These are phyloP conservation scores for Cylindrodendrum hubeiense DNA, from an alignment of 2,329 filamentous ascomycete genomes.

Conservation along the genomic window DNA sequence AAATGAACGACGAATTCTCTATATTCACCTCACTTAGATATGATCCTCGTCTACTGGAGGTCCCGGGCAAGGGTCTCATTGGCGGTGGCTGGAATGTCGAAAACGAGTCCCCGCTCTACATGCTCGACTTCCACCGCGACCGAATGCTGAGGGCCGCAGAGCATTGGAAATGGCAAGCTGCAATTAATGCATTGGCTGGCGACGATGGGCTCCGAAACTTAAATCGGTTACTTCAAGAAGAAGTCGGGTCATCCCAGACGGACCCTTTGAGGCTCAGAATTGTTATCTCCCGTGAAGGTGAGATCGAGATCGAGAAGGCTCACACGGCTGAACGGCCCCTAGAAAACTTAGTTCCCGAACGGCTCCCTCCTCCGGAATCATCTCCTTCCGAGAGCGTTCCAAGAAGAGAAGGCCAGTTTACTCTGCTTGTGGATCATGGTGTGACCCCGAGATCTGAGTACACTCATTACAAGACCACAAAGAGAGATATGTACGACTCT, in stretches of 20 bases:
- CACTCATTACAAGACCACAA: constrained; percentile 89
- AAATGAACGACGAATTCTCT: constrained; percentile 62
- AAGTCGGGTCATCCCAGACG: constrained; percentile 50
- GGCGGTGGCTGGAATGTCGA: constrained; percentile 66
- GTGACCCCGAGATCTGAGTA: constrained; percentile 67
- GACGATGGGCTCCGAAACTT: constrained; percentile 59
- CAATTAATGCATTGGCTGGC: constrained; percentile 59
- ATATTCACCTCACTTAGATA: constrained; percentile 81
- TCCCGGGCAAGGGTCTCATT: constrained; percentile 53
- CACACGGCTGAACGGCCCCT: constrained; percentile 55
- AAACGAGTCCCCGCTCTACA: constrained; percentile 76
- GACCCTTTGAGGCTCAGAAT: constrained; percentile 66
- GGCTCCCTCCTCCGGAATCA: constrained; percentile 61
- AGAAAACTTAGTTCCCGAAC: constrained; percentile 68
- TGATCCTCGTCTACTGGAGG: constrained; percentile 68
- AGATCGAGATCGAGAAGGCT: constrained; percentile 57
- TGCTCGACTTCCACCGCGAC: constrained; percentile 82
- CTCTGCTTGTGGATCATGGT: constrained; percentile 59
- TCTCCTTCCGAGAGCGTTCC: constrained; percentile 38
- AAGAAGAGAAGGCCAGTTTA: constrained; percentile 50
- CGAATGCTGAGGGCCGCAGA: constrained; percentile 76
- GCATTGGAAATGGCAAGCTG: constrained; percentile 67
- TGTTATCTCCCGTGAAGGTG: constrained; percentile 63
- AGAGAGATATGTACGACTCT: constrained; percentile 76
- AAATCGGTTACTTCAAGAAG: constrained; percentile 44